Conservation (phyloP, 2,329 filamentous ascomycete species). For the Aspergillus texensis region DNA sequence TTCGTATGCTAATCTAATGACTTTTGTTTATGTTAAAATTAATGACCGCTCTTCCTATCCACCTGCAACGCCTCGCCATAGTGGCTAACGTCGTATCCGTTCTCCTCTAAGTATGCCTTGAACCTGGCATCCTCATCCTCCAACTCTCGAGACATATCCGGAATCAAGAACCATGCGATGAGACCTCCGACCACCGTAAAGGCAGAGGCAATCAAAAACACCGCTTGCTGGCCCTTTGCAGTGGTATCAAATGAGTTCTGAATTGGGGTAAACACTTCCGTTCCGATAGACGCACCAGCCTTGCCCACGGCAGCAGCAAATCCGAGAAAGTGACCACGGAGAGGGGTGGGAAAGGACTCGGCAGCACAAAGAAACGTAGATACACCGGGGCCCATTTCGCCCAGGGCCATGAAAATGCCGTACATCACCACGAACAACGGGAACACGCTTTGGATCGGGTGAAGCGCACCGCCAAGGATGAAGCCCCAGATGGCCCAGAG, state of each 20-base stretch:
- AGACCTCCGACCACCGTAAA: conserved; percentile 53
- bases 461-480: conserved; percentile 52
- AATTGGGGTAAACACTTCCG: conserved; percentile 56
- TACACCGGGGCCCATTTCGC: conserved; percentile 56
- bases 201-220: conserved; percentile 55
- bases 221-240: conserved; percentile 51
- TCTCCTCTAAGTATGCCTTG: conserved; percentile 47
- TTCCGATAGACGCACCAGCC: conserved; percentile 55
- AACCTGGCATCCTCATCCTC: conserved; percentile 51
- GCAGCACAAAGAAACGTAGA: conserved; percentile 42
- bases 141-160: conserved; percentile 46
- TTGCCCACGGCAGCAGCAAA: conserved; percentile 53
- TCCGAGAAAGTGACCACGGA: conserved; percentile 55
- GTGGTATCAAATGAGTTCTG: conserved; percentile 47
- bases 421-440: conserved; percentile 57
- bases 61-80: conserved; percentile 13
- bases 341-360: conserved; percentile 55
- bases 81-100: conserved; percentile 41
- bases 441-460: conserved; percentile 50
- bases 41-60: conserved; percentile 6
- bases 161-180: conserved; percentile 51
- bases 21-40: conserved; percentile 7
- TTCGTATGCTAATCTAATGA: background rate
- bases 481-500: conserved; percentile 53
- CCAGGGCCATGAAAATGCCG: conserved; percentile 53